Conservation (phyloP, 2,329 filamentous ascomycete genomes). For the Colletotrichum musae region DNA sequence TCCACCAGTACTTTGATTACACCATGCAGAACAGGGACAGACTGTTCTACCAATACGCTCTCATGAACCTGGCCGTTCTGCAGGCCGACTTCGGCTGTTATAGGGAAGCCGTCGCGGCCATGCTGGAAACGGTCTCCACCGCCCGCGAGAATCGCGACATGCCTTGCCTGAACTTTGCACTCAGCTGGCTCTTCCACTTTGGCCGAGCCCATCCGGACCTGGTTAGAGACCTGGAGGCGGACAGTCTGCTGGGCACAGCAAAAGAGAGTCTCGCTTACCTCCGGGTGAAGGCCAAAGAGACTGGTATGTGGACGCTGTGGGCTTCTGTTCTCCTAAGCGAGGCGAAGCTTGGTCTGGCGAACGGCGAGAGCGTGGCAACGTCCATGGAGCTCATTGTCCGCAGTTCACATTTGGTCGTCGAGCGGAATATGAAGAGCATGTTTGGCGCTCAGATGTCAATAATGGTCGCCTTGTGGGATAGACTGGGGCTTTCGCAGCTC, state of each 20-base stretch:
- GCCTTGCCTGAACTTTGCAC: slow-evolving; percentile 91
- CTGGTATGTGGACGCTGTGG: slow-evolving; percentile 87
- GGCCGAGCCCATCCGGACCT: slow-evolving; percentile 86
- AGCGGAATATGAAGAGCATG: slow-evolving; percentile 79
- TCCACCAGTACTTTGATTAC: slow-evolving; percentile 97
- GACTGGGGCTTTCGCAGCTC: slow-evolving; percentile 75
- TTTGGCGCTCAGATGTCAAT: slow-evolving; percentile 83
- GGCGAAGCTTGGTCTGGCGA: slow-evolving; percentile 82
- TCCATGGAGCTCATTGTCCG: slow-evolving; percentile 86
- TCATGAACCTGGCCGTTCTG: slow-evolving; percentile 92
- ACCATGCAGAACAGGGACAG: slow-evolving; percentile 89
- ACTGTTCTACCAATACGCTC: slow-evolving; percentile 92
- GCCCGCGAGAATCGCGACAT: slow-evolving; percentile 94
- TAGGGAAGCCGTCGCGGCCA: slow-evolving; percentile 89
- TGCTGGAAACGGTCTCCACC: slow-evolving; percentile 96
- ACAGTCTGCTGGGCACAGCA: slow-evolving; percentile 81
- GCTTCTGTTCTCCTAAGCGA: slow-evolving; percentile 89
- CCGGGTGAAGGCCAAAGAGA: slow-evolving; percentile 87
- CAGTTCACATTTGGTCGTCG: slow-evolving; percentile 85
- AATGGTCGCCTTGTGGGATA: slow-evolving; percentile 80
- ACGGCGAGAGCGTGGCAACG: slow-evolving; percentile 74
- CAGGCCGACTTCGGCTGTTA: slow-evolving; percentile 96
- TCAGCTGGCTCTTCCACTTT: slow-evolving; percentile 97
- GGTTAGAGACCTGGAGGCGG: slow-evolving; percentile 78
- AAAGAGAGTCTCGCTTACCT: slow-evolving; percentile 88